A percentile compares a stretch with the other conserved stretches of the same genome.
phyloP scores from a whole-genome alignment of 2,329 filamentous ascomycete genomes.

The Didymella arachidicola region DNA sequence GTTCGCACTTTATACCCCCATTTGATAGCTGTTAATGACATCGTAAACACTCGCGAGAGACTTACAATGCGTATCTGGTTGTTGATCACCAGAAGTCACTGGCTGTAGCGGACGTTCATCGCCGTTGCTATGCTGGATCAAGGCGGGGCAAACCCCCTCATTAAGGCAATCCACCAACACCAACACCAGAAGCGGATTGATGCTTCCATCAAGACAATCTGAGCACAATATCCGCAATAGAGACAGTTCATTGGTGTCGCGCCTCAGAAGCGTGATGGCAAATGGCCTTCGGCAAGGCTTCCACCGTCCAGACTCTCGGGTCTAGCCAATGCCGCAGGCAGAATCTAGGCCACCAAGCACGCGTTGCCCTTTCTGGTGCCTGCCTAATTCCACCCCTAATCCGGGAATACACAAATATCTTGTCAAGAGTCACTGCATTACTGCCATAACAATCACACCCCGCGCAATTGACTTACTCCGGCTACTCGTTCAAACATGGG shows the following conservation, averaged over 20 bases:
- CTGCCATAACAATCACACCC: neutral
- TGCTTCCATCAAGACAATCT: neutral
- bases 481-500: slow-evolving; percentile 18
- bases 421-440: neutral
- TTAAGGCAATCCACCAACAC: neutral
- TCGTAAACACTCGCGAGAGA: neutral
- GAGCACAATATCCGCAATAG: neutral
- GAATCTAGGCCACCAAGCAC: neutral
- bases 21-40: neutral
- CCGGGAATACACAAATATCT: neutral
- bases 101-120: too few species aligned
- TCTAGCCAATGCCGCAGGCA: neutral
- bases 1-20: slow-evolving; percentile 11
- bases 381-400: neutral
- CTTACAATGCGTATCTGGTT: neutral
- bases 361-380: neutral
- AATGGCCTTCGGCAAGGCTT: neutral
- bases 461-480: neutral
- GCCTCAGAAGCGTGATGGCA: neutral
- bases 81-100: neutral
- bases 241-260: neutral
- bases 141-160: neutral
- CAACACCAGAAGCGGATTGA: neutral
- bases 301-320: neutral
- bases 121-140: neutral